Base-by-base conservation (phyloP, 1,139 yeast species). In the Suhomyces chickasaworum region DNA sequence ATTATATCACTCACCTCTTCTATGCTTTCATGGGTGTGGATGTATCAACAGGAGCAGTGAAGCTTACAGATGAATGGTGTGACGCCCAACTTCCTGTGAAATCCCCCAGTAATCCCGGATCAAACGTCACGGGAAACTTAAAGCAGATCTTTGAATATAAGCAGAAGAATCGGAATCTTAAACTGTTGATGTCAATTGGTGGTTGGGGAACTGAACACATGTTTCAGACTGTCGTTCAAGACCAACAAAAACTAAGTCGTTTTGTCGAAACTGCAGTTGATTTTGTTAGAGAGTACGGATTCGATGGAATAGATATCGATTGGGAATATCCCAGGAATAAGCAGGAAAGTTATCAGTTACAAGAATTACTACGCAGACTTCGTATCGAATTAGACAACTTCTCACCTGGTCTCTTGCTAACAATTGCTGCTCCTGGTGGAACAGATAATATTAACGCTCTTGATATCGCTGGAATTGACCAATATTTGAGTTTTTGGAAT, bases 241-340 rank as follows among this genome's bases (percentile, higher is more conserved):
- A 72, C 39, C 57, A 63, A 0, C 48, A 45, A 1, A 77, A 70
- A 45, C 51, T 83, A 7, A 59, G 60, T 2, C 61, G 42, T 1
- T 89, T 91, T 63, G 79, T 83, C 3, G 48, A 58, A 1, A 71
- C 85, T 1, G 70, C 84, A 1, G 71, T 78, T 1, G 64, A 65
- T 0, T 64, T 79, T 27, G 71, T 89, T 57, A 53, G 65, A 3
- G 66, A 73, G 42, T 77, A 81, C 58, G 86, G 88, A 0, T 83
- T 93, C 57, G 98, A 93, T 62, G 98, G 99, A 0, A 71, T 93
- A 42, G 99, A 93, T 63, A 68, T 93, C 30, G 99, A 93, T 65
- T 93, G 97, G 97, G 99, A 93, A 63, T 91, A 85, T 55, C 96
- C 97, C 0, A 61, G 66, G 18, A 72, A 65, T 36, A 55, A 57